These are phyloP conservation scores for Penicillium sp. DNA, from an alignment of 2,329 filamentous ascomycete genomes.

Conservation along the genomic window DNA sequence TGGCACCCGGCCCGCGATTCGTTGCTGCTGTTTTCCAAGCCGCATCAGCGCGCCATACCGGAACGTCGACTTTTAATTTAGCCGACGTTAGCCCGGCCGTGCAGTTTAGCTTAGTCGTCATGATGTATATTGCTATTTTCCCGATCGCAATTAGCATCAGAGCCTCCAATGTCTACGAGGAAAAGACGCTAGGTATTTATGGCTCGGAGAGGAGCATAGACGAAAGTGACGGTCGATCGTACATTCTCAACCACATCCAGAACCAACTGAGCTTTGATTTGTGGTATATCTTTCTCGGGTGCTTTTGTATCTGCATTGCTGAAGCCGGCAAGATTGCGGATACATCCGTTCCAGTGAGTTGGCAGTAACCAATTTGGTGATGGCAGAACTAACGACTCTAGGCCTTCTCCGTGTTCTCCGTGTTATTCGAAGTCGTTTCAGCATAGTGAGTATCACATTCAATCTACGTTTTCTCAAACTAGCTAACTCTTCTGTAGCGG, in stretches of 20 bases:
- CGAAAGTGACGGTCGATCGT: slow-evolving; percentile 33
- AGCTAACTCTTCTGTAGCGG: slow-evolving; percentile 22
- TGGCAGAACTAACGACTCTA: too few species aligned
- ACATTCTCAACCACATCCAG: slow-evolving; percentile 56
- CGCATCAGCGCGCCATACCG: slow-evolving; percentile 49
- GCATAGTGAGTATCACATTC: slow-evolving; percentile 34
- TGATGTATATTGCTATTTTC: slow-evolving; percentile 99
- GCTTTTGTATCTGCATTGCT: slow-evolving; percentile 58
- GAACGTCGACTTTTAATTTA: slow-evolving; percentile 52
- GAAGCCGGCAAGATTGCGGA: slow-evolving; percentile 43
- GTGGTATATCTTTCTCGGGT: slow-evolving; percentile 62
- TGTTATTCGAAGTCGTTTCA: slow-evolving; percentile 46
- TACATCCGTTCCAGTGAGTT: slow-evolving; percentile 25
- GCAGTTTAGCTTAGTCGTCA: slow-evolving; percentile 65
- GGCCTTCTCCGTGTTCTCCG: slow-evolving; percentile 55
- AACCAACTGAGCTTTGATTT: slow-evolving; percentile 65
- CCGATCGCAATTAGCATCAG: slow-evolving; percentile 93
- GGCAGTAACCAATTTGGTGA: too few species aligned
- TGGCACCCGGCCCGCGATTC: slow-evolving; percentile 49
- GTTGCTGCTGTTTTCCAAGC: slow-evolving; percentile 61
- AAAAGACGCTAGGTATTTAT: slow-evolving; percentile 61
- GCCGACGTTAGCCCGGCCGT: slow-evolving; percentile 54
- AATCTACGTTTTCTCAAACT: slow-evolving; percentile 10
- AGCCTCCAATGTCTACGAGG: slow-evolving; percentile 66
- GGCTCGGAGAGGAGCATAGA: slow-evolving; percentile 31